These are phyloP conservation scores for Aplosporella prunicola DNA, from an alignment of 2,329 filamentous ascomycete genomes.

Conservation along the genomic window DNA sequence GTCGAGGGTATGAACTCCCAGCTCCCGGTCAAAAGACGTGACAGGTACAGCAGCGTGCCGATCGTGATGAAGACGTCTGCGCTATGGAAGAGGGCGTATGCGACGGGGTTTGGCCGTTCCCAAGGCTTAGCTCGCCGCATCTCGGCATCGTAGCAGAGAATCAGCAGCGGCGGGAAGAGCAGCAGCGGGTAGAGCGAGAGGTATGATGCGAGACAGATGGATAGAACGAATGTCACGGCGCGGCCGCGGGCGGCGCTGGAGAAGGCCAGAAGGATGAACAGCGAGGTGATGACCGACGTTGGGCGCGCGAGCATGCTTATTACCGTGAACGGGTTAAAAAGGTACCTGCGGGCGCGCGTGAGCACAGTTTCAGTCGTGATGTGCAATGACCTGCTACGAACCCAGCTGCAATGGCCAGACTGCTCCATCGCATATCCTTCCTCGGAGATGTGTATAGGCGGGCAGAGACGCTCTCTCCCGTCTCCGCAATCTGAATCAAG, in stretches of 20 bases:
- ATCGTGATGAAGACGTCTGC: slow-evolving; percentile 46
- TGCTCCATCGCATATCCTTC: slow-evolving; percentile 63
- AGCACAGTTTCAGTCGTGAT: slow-evolving; percentile 11
- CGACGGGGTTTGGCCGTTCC: slow-evolving; percentile 18
- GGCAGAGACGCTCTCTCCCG: slow-evolving; percentile 66
- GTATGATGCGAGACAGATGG: slow-evolving; percentile 79
- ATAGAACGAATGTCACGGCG: slow-evolving; percentile 65
- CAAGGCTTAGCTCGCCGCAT: slow-evolving; percentile 19
- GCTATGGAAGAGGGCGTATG: slow-evolving; percentile 49
- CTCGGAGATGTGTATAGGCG: slow-evolving; percentile 70
- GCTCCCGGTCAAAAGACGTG: slow-evolving; percentile 64
- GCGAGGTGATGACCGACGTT: slow-evolving; percentile 80
- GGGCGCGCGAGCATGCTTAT: slow-evolving; percentile 83
- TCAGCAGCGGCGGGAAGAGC: slow-evolving; percentile 69
- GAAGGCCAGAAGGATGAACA: slow-evolving; percentile 76
- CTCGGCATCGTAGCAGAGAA: slow-evolving; percentile 67
- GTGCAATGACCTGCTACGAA: slow-evolving; percentile 30
- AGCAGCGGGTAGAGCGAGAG: slow-evolving; percentile 86
- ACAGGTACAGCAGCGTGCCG: slow-evolving; percentile 58
- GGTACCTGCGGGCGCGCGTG: slow-evolving; percentile 50
- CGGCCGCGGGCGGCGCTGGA: slow-evolving; percentile 69
- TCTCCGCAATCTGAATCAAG: slow-evolving; percentile 69
- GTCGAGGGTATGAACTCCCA: slow-evolving; percentile 85
- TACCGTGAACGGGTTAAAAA: slow-evolving; percentile 92
- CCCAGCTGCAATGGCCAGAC: slow-evolving; percentile 68